Evolutionary conservation across 768 basidiomycete genomes (phyloP).

Genomic region (Rhodotorula graminis): DNA sequence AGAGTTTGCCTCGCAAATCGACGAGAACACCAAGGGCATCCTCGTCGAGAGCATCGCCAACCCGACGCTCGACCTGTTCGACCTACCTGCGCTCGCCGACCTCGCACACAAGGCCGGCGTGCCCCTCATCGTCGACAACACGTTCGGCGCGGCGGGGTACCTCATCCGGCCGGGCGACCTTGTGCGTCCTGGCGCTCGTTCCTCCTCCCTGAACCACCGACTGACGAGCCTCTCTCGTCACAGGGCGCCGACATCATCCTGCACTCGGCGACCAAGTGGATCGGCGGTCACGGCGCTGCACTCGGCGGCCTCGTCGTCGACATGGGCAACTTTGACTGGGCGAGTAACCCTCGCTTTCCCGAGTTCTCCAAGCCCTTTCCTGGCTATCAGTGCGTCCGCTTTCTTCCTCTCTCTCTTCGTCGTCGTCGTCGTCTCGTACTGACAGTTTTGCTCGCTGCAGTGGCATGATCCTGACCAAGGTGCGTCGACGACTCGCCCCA

Average conservation of each 20-base stretch:
- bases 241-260: slow-evolving; percentile 73
- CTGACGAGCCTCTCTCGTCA: not conserved
- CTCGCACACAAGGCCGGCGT: slow-evolving; percentile 65
- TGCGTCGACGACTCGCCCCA: not conserved
- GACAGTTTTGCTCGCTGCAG: not conserved
- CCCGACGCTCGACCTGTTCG: not conserved
- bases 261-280: slow-evolving; percentile 76
- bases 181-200: not conserved
- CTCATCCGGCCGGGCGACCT: slow-evolving; percentile 61
- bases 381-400: slow-evolving; percentile 53
- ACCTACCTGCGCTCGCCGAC: slow-evolving; percentile 56
- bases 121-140: slow-evolving; percentile 64
- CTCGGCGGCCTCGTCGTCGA: slow-evolving; percentile 50
- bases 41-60: too few species aligned
- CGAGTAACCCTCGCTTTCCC: slow-evolving; percentile 62
- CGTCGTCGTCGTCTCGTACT: not conserved
- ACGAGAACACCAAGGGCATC: slow-evolving; percentile 48
- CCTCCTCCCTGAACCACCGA: accelerated
- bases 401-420: too few species aligned
- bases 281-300: slow-evolving; percentile 55
- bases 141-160: slow-evolving; percentile 49
- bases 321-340: slow-evolving; percentile 53
- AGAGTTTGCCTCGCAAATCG: not conserved
- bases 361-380: slow-evolving; percentile 67
- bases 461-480: not conserved